These are phyloP conservation scores for Diaporthe ilicicola DNA, from an alignment of 2,329 filamentous ascomycete species.

Conservation along the genomic window DNA sequence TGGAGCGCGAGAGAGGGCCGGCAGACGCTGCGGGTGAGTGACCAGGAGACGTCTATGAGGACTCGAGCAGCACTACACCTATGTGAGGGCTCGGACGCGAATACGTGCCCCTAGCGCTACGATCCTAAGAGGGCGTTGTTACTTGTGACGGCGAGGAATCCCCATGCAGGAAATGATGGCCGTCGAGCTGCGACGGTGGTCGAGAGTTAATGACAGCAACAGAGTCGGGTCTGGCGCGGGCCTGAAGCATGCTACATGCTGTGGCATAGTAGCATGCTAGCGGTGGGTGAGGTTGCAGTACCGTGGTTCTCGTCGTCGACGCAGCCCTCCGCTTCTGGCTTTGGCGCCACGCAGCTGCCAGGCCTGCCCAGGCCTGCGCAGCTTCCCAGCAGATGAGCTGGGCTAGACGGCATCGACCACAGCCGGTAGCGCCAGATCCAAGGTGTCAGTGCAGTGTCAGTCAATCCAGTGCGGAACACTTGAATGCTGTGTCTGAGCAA, in stretches of 20 bases:
- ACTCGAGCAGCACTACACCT: not conserved
- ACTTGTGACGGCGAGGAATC: conserved; percentile 17
- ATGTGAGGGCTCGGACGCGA: conserved; percentile 16
- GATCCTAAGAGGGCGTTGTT: conserved; percentile 4
- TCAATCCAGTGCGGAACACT: no score
- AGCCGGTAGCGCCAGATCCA: conserved; percentile 20
- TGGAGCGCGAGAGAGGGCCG: not conserved
- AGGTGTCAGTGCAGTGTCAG: conserved; percentile 21
- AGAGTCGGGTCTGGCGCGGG: not conserved
- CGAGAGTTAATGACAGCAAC: conserved; percentile 13
- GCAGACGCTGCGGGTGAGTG: not conserved
- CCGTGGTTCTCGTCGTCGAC: conserved; percentile 14
- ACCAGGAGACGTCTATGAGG: not conserved
- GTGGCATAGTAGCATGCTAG: not conserved
- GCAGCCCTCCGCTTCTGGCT: not conserved
- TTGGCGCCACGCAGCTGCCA: not conserved
- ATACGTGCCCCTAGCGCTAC: conserved; percentile 13
- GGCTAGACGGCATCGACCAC: conserved; percentile 6
- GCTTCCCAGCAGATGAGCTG: not conserved
- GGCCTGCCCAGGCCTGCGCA: not conserved
- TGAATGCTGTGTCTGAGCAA: not conserved
- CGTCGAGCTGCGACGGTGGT: conserved; percentile 11
- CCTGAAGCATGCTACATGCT: not conserved
- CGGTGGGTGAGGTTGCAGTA: conserved; percentile 6
- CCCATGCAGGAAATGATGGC: conserved; percentile 16